Percentiles rank a stretch among this genome's conserved stretches.
phyloP scores from a whole-genome alignment of 2,329 filamentous ascomycete genomes.

The Pseudocercospora cruenta region DNA sequence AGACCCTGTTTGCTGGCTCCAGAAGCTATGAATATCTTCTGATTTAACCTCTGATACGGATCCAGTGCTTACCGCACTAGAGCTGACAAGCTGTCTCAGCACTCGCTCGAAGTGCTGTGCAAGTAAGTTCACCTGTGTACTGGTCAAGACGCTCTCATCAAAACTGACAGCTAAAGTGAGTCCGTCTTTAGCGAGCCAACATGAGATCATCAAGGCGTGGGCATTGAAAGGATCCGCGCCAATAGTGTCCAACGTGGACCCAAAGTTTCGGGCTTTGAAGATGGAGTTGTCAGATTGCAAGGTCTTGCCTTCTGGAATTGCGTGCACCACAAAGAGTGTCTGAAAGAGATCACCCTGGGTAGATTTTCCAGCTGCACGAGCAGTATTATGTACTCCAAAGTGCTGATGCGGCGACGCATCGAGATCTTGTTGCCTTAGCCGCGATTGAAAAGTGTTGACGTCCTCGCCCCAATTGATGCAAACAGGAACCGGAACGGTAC shows the following conservation, averaged over 20 bases:
- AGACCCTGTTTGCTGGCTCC: neutral
- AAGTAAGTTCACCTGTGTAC: constrained; percentile 1
- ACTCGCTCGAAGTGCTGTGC: constrained; percentile 4
- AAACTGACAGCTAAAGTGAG: neutral
- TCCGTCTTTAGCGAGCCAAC: neutral
- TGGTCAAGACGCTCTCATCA: constrained; percentile 2
- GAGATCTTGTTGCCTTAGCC: neutral
- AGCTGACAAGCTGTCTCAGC: neutral
- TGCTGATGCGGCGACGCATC: neutral
- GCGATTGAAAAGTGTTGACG: neutral
- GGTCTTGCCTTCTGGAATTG: neutral
- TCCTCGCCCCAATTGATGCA: neutral
- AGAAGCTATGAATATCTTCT: constrained; percentile 1
- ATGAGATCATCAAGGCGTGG: neutral
- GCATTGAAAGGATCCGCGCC: constrained; percentile 6
- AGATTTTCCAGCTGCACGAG: neutral
- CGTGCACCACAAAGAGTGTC: neutral
- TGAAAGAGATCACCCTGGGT: neutral
- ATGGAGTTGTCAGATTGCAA: neutral
- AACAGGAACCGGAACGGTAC: constrained; percentile 16
- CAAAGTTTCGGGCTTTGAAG: neutral
- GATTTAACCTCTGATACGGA: neutral
- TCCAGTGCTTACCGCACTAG: neutral
- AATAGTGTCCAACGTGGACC: neutral
- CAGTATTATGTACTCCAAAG: neutral